These are phyloP conservation scores for Aspergillus cavernicola DNA, from an alignment of 495 filamentous ascomycete genomes.

Conservation along the genomic window DNA sequence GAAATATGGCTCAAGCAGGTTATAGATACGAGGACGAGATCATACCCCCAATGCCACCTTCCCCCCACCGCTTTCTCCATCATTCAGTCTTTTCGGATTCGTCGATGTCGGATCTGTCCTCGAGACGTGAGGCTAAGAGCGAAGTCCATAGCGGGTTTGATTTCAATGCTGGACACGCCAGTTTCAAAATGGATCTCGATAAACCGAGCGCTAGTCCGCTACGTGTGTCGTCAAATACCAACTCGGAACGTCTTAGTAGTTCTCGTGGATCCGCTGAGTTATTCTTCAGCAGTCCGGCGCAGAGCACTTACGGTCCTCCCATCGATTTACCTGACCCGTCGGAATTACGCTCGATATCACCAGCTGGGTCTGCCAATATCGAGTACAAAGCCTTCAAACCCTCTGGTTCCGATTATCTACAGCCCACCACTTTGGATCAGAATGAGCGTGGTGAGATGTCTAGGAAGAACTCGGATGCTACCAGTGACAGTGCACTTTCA, in stretches of 20 bases:
- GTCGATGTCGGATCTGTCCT: constrained; percentile 21
- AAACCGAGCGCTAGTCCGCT: constrained; percentile 4
- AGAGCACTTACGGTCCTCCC: constrained; percentile 11
- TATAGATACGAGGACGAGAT: constrained; percentile 35
- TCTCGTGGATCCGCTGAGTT: constrained; percentile 22
- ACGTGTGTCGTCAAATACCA: constrained; percentile 18
- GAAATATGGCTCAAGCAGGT: constrained; percentile 32
- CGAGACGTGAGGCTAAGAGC: constrained; percentile 19
- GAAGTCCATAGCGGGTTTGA: constrained; percentile 31
- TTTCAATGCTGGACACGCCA: constrained; percentile 17
- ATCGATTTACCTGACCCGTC: constrained; percentile 24
- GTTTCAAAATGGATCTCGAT: constrained; percentile 6
- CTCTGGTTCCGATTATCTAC: constrained; percentile 11
- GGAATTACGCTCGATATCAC: constrained; percentile 8
- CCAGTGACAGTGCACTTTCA: constrained; percentile 30
- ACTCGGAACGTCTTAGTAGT: constrained; percentile 20
- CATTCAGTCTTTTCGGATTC: constrained; percentile 25
- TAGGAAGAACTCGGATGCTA: constrained; percentile 33
- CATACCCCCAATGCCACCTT: constrained; percentile 34
- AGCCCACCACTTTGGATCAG: constrained; percentile 11
- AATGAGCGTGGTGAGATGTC: constrained; percentile 3
- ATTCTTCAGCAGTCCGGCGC: constrained; percentile 23
- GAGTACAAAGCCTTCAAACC: constrained; percentile 23
- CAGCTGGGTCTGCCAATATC: constrained; percentile 8
- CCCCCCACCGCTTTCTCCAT: constrained; percentile 25